Base-by-base conservation (phyloP, 2,329 filamentous ascomycete species). In the Ceratocystis diversiconidia region DNA sequence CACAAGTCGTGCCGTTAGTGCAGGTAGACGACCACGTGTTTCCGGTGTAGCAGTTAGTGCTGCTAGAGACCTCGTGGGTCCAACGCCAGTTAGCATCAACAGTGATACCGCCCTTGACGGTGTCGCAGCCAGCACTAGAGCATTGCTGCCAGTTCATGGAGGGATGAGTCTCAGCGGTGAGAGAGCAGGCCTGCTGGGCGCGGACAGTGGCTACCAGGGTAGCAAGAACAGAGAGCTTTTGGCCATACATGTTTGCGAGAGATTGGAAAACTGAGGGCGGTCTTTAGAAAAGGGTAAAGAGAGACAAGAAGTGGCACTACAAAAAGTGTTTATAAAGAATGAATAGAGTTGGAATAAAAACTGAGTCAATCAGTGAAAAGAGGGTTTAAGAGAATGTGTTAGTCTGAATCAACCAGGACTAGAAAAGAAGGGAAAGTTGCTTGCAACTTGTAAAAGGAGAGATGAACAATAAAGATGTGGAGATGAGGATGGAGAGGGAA, bases 31-130 rank as follows among this genome's bases (percentile, higher is more conserved):
- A 69, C 73, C 73, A 74, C 6, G 63, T 68, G 71, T 79, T 79
- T 65, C 77, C 78, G 32, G 75, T 76, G 70, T 79, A 80, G 74
- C 79, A 81, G 73, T 79, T 80, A 69, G 73, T 76, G 69, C 71
- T 74, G 62, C 73, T 74, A 25, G 69, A 70, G 41, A 72, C 72
- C 22, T 71, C 70, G 72, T 82, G 79, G 41, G 80, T 72, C 80
- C 80, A 82, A 66, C 80, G 78, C 79, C 79, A 82, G 73, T 81
- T 82, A 68, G 79, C 69, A 69, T 82, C 80, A 69, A 82, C 72
- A 52, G 79, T 77, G 55, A 82, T 74, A 61, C 76, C 76, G 48
- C 75, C 77, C 62, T 72, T 71, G 67, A 78, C 74, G 22, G 72
- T 71, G 3, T 73, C 74, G 71, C 79, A 80, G 52, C 73, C 74